phyloP scores from a whole-genome alignment of 2,329 filamentous ascomycete species.

The Colletotrichum eremochloae region DNA sequence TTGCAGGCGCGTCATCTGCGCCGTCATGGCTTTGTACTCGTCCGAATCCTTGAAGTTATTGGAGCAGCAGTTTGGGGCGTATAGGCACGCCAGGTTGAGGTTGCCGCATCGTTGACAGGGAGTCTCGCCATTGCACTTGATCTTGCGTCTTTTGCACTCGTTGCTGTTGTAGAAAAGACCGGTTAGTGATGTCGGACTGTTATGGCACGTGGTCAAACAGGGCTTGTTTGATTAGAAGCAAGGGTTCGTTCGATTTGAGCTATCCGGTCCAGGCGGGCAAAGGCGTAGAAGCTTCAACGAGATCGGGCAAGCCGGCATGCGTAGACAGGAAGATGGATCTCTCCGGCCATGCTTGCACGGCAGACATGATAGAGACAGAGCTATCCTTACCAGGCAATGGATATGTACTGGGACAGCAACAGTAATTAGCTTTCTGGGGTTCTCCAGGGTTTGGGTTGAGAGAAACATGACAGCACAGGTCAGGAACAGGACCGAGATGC shows the following conservation, averaged over 20 bases:
- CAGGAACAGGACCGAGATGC: conserved; percentile 26
- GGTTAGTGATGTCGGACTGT: conserved; percentile 25
- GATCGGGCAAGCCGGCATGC: conserved; percentile 45
- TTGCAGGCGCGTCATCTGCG: conserved; percentile 81
- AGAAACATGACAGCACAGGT: neutral
- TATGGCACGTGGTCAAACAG: neutral
- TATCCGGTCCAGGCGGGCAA: neutral
- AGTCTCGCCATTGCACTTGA: conserved; percentile 80
- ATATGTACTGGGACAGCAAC: conserved; percentile 63
- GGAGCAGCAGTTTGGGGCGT: conserved; percentile 75
- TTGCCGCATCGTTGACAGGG: conserved; percentile 78
- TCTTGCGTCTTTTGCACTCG: conserved; percentile 81
- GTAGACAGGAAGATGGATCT: neutral
- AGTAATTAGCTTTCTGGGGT: conserved; percentile 34
- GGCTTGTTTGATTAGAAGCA: neutral
- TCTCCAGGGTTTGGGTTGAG: conserved; percentile 14
- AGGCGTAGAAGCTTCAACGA: neutral
- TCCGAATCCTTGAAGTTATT: conserved; percentile 93
- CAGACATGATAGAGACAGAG: conserved; percentile 5
- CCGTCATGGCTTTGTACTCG: conserved; percentile 86
- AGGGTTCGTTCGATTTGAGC: neutral
- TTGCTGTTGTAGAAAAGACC: conserved; percentile 61
- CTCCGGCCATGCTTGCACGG: neutral
- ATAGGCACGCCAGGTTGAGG: conserved; percentile 75
- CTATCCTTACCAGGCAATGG: conserved; percentile 68